These are phyloP conservation scores for Trichophyton rubrum DNA, from an alignment of 2,329 filamentous ascomycete genomes.

Conservation along the genomic window DNA sequence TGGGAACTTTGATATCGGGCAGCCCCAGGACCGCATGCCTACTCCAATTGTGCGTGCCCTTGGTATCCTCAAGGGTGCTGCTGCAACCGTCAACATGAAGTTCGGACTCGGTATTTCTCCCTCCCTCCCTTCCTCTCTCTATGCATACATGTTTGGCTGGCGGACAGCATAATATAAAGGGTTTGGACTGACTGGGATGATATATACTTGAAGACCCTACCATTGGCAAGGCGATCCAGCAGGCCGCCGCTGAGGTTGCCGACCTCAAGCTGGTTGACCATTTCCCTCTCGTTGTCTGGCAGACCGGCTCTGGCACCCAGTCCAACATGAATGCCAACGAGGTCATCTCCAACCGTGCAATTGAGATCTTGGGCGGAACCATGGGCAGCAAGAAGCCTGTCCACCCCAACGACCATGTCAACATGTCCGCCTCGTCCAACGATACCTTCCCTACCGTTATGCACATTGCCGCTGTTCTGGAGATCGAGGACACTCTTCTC, in stretches of 20 bases:
- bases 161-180: no score
- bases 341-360: constrained; percentile 97
- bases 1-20: constrained; percentile 98
- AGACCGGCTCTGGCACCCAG: constrained; percentile 96
- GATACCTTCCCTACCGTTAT: constrained; percentile 99
- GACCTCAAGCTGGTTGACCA: constrained; percentile 89
- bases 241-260: constrained; percentile 87
- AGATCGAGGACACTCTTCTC: constrained; percentile 74
- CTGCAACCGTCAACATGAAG: constrained; percentile 88
- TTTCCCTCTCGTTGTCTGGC: constrained; percentile 98
- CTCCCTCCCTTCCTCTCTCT: not conserved
- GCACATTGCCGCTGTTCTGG: constrained; percentile 95
- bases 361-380: constrained; percentile 86
- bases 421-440: constrained; percentile 97
- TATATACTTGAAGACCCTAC: constrained; percentile 53
- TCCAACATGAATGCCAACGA: constrained; percentile 99
- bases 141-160: no score
- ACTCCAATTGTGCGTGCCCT: constrained; percentile 84
- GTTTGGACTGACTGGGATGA: no score
- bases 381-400: constrained; percentile 98
- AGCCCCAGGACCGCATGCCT: constrained; percentile 97
- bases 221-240: constrained; percentile 82
- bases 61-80: constrained; percentile 93
- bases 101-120: constrained; percentile 58
- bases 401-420: constrained; percentile 98